Conservation (phyloP, 805 yeast genomes). For the Candida sonorensis region DNA sequence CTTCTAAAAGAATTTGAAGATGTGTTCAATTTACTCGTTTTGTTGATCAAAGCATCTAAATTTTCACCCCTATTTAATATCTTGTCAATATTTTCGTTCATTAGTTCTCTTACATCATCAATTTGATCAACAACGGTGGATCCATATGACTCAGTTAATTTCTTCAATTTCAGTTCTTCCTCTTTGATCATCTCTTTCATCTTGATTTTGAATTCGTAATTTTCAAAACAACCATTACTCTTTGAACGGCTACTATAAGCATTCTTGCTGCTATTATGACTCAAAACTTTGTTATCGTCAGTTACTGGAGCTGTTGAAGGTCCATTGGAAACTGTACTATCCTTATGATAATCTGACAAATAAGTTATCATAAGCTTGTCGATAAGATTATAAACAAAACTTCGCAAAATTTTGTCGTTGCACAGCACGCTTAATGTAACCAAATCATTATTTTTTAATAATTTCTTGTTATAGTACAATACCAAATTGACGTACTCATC, state of each 20-base stretch:
- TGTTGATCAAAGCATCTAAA: slow-evolving; percentile 63
- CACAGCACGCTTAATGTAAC: slow-evolving; percentile 46
- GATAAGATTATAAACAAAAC: slow-evolving; percentile 39
- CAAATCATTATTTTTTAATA: slow-evolving; percentile 37
- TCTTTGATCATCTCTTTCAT: slow-evolving; percentile 50
- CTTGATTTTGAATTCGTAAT: slow-evolving; percentile 43
- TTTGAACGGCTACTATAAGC: slow-evolving; percentile 6
- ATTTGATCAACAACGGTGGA: slow-evolving; percentile 42
- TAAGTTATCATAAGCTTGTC: slow-evolving; percentile 47
- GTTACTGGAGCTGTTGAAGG: slow-evolving; percentile 28
- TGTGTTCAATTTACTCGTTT: slow-evolving; percentile 66
- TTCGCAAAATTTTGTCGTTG: slow-evolving; percentile 36
- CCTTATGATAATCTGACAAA: slow-evolving; percentile 14
- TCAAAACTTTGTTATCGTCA: slow-evolving; percentile 1
- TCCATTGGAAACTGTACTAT: background rate
- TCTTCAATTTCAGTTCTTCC: slow-evolving; percentile 42
- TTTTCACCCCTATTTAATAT: slow-evolving; percentile 75
- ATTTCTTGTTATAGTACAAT: slow-evolving; percentile 44
- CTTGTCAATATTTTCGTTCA: slow-evolving; percentile 68
- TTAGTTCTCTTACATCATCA: slow-evolving; percentile 56
- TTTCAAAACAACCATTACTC: slow-evolving; percentile 3
- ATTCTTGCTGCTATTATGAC: background rate
- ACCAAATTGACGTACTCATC: slow-evolving; percentile 16
- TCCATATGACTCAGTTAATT: slow-evolving; percentile 29
- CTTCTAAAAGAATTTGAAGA: slow-evolving; percentile 65